Evolutionary conservation across 768 basidiomycete genomes (phyloP).

Genomic region (Boletus reticulatus): DNA sequence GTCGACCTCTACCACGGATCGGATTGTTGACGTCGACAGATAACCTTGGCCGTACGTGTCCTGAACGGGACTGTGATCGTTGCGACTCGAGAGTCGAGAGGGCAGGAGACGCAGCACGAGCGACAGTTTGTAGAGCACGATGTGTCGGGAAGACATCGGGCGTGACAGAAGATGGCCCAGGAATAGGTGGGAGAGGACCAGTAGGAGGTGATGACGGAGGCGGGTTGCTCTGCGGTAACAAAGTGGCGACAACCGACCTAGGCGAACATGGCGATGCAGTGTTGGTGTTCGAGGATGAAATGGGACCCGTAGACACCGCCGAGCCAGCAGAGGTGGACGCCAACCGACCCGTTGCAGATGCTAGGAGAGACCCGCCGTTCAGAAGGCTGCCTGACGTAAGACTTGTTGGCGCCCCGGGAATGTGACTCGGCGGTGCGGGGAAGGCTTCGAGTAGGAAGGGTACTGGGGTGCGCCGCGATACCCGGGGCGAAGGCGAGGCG

Average conservation of each 20-base stretch:
- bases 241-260: conserved; percentile 6
- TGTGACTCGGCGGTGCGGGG: conserved; percentile 35
- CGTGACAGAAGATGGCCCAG: conserved; percentile 57
- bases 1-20: conserved; percentile 18
- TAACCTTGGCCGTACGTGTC: conserved; percentile 11
- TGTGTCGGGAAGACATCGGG: conserved; percentile 46
- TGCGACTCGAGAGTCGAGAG: conserved; percentile 18
- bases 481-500: conserved; percentile 23
- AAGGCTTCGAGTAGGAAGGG: conserved; percentile 39
- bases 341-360: conserved; percentile 6
- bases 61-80: conserved; percentile 18
- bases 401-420: conserved; percentile 24
- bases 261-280: conserved; percentile 13
- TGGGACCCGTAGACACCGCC: neutral
- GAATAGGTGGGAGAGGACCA: conserved; percentile 62
- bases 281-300: conserved; percentile 2
- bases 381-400: conserved; percentile 1
- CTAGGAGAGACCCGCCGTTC: conserved; percentile 13
- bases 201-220: conserved; percentile 59
- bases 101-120: conserved; percentile 22
- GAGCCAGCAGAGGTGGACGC: conserved; percentile 5
- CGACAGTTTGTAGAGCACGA: conserved; percentile 26
- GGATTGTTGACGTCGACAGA: conserved; percentile 16
- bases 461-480: conserved; percentile 30
- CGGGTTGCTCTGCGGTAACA: conserved; percentile 38